Percentiles rank a stretch among this genome's conserved stretches.
phyloP scores from a whole-genome alignment of 106 monocot genomes.

The Dendrobium officinale region DNA sequence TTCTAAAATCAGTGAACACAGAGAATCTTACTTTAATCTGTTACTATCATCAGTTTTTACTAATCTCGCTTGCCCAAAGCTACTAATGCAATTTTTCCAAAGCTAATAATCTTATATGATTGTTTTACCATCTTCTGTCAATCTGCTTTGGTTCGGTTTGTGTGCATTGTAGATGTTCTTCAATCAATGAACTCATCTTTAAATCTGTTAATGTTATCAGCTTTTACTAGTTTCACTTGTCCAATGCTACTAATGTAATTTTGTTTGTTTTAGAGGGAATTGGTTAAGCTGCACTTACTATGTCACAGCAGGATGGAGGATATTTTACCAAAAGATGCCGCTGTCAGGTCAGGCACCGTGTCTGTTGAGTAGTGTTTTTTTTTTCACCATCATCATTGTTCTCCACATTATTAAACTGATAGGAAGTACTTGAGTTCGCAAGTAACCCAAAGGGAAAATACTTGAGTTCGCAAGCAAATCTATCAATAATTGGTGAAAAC shows the following conservation, averaged over 20 bases:
- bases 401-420: not conserved
- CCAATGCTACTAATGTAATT: not conserved
- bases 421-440: no score
- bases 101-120: no score
- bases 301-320: constrained; percentile 97
- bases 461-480: no score
- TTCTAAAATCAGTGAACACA: not conserved
- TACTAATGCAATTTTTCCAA: not conserved
- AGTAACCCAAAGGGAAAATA: no score
- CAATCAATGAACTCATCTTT: no score
- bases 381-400: not conserved
- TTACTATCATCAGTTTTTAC: not conserved
- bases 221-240: not conserved
- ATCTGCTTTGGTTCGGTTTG: no score
- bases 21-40: not conserved
- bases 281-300: constrained; percentile 51
- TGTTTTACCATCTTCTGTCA: no score
- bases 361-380: not conserved
- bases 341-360: constrained; percentile 43
- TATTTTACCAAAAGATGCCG: constrained; percentile 35
- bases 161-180: no score
- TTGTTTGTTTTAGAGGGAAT: constrained; percentile 41
- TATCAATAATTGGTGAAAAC: no score
- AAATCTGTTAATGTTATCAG: not conserved
- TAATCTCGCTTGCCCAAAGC: not conserved